Conservation (phyloP, 352 stramenopile genomes). For the Pythium utonaiense region DNA sequence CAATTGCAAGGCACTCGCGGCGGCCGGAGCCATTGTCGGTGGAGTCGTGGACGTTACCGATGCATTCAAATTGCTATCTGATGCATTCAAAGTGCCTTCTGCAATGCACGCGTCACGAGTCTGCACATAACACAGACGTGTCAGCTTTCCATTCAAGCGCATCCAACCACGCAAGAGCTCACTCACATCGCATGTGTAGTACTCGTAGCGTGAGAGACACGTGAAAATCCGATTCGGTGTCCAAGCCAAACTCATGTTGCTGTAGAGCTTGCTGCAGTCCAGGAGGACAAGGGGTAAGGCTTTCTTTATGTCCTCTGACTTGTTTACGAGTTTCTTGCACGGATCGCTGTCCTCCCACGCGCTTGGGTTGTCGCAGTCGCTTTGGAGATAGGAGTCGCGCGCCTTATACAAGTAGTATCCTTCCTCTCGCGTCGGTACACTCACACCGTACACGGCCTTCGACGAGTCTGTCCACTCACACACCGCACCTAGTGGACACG, state of each 20-base stretch:
- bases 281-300: constrained; percentile 38
- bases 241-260: too few relatives aligned
- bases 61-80: neutral
- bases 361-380: constrained; percentile 34
- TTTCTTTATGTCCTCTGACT: constrained; percentile 16
- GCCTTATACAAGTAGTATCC: constrained; percentile 49
- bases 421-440: constrained; percentile 31
- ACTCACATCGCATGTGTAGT: constrained; percentile 62
- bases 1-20: neutral
- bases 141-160: neutral
- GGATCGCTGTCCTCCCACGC: constrained; percentile 46
- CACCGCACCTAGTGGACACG: constrained; percentile 47
- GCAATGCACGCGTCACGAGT: constrained; percentile 14
- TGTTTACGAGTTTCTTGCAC: constrained; percentile 32
- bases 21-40: neutral
- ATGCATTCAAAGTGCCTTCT: neutral
- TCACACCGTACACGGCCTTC: constrained; percentile 35
- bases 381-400: constrained; percentile 35
- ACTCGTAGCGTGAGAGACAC: constrained; percentile 54
- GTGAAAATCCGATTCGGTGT: constrained; percentile 53
- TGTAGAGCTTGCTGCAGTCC: too few relatives aligned
- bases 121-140: neutral
- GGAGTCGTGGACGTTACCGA: neutral
- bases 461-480: constrained; percentile 40
- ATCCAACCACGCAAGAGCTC: neutral